These are phyloP conservation scores for Mycena filopes DNA, from an alignment of 768 basidiomycete genomes.

Conservation along the genomic window DNA sequence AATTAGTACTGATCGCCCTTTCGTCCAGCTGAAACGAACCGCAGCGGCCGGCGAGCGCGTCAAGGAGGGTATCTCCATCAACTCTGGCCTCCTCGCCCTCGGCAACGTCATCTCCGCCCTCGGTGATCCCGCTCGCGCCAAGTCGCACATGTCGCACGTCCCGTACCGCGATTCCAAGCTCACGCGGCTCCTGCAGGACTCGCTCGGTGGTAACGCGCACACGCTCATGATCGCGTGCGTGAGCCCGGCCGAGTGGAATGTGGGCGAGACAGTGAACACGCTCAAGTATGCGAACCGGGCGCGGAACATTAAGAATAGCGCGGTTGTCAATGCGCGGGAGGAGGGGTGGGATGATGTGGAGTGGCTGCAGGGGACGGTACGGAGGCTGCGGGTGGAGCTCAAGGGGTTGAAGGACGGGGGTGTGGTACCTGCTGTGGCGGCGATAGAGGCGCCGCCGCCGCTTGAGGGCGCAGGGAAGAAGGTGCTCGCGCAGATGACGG, in stretches of 20 bases:
- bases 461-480: constrained; percentile 77
- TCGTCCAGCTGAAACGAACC: constrained; percentile 86
- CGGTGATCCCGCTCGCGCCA: constrained; percentile 90
- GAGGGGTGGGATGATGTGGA: constrained; percentile 99
- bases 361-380: constrained; percentile 90
- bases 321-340: constrained; percentile 92
- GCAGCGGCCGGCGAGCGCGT: constrained; percentile 96
- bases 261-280: constrained; percentile 92
- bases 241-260: constrained; percentile 95
- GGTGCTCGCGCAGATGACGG: constrained; percentile 82
- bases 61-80: constrained; percentile 99
- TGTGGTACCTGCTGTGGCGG: constrained; percentile 38
- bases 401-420: constrained; percentile 82
- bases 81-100: constrained; percentile 93
- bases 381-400: constrained; percentile 88
- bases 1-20: not conserved
- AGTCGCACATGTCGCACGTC: constrained; percentile 87
- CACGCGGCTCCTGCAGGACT: constrained; percentile 95
- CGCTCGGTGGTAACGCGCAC: constrained; percentile 95
- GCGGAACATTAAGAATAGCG: constrained; percentile 95
- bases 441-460: constrained; percentile 46
- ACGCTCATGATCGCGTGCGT: constrained; percentile 99
- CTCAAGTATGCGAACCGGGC: constrained; percentile 98
- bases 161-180: constrained; percentile 99
- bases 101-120: constrained; percentile 99